phyloP scores from a whole-genome alignment of 1,284 basidiomycete genomes.

The Xerocomus minutiporus region DNA sequence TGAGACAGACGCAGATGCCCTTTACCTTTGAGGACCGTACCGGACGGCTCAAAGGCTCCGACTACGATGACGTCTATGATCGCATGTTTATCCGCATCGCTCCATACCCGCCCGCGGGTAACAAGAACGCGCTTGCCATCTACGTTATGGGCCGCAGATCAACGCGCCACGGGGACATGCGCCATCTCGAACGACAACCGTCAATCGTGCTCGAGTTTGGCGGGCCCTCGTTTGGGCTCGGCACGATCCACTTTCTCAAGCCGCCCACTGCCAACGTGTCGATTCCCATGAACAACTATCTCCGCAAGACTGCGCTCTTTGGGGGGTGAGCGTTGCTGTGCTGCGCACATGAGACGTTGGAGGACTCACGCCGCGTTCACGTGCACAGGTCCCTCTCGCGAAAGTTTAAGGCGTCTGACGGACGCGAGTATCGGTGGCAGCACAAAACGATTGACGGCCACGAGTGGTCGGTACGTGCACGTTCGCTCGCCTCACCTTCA shows the following conservation, averaged over 20 bases:
- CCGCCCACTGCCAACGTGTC: slow-evolving; percentile 35
- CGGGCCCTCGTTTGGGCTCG: slow-evolving; percentile 46
- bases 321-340: slow-evolving; percentile 44
- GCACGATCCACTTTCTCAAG: slow-evolving; percentile 50
- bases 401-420: slow-evolving; percentile 63
- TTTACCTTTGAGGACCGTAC: slow-evolving; percentile 68
- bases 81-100: slow-evolving; percentile 61
- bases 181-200: slow-evolving; percentile 49
- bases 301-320: slow-evolving; percentile 57
- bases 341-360: not conserved
- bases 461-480: slow-evolving; percentile 58
- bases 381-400: slow-evolving; percentile 51
- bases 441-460: slow-evolving; percentile 48
- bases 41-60: slow-evolving; percentile 49
- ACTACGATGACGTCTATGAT: slow-evolving; percentile 73
- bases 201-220: slow-evolving; percentile 55
- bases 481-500: not conserved
- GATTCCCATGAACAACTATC: slow-evolving; percentile 56
- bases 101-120: slow-evolving; percentile 36
- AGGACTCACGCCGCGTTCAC: not conserved
- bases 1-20: slow-evolving; percentile 36
- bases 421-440: slow-evolving; percentile 63
- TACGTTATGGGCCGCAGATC: slow-evolving; percentile 62
- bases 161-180: slow-evolving; percentile 49
- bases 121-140: slow-evolving; percentile 39